phyloP scores from a whole-genome alignment of 495 filamentous ascomycete genomes.

The Annulohypoxylon moriforme region DNA sequence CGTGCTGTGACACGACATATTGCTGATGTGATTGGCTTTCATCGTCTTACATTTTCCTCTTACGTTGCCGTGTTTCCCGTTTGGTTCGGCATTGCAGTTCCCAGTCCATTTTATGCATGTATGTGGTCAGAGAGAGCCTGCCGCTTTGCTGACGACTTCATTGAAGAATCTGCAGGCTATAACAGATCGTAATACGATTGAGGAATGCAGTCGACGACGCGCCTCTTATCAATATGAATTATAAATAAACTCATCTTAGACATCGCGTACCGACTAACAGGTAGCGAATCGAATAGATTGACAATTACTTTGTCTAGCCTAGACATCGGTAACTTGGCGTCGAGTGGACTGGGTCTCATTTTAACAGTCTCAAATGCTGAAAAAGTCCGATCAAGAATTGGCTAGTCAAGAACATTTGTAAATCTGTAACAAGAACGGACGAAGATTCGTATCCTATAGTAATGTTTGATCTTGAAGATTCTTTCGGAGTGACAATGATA shows the following conservation, averaged over 20 bases:
- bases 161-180: neutral
- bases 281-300: neutral
- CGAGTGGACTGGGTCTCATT: neutral
- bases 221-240: neutral
- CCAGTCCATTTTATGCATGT: neutral
- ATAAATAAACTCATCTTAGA: conserved; percentile 4
- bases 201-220: conserved; percentile 1
- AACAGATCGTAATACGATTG: neutral
- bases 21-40: conserved; percentile 22
- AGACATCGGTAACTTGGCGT: neutral
- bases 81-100: conserved; percentile 12
- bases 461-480: neutral
- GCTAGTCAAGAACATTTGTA: neutral
- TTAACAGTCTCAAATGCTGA: neutral
- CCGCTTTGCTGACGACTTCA: conserved; percentile 6
- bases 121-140: conserved; percentile 1
- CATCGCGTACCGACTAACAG: neutral
- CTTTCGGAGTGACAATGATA: neutral
- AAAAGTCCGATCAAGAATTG: too few relatives aligned
- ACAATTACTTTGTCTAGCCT: neutral
- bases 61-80: conserved; percentile 17
- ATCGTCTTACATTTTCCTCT: conserved; percentile 13
- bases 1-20: conserved; percentile 33
- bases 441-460: too few relatives aligned
- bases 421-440: too few relatives aligned